Percentiles rank a stretch among this genome's conserved stretches.
Evolutionary conservation across 2,329 filamentous ascomycete genomes (phyloP).

Genomic region (Fusarium concolor): DNA sequence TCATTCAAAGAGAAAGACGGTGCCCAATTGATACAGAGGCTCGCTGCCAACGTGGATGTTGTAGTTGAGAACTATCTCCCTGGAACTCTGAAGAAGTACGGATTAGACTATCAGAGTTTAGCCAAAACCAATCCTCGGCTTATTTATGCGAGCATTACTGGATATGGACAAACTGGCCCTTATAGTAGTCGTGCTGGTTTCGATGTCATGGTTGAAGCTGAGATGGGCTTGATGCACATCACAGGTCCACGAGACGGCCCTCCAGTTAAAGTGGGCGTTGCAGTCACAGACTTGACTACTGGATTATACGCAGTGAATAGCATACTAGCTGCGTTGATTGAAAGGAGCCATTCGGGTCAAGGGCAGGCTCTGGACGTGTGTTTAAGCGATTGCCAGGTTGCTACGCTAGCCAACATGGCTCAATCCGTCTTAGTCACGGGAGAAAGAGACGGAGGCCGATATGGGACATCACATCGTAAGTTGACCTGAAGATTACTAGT

Average conservation of each 20-base stretch:
- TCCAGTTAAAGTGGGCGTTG: constrained; percentile 95
- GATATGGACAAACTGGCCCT: constrained; percentile 93
- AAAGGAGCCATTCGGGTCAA: constrained; percentile 74
- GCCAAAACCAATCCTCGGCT: constrained; percentile 82
- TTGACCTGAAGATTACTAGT: neutral
- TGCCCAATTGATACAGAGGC: constrained; percentile 83
- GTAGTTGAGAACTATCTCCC: constrained; percentile 97
- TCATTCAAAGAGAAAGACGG: constrained; percentile 90
- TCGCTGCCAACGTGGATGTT: constrained; percentile 86
- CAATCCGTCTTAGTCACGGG: constrained; percentile 90
- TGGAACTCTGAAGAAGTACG: constrained; percentile 88
- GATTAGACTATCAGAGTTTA: constrained; percentile 86
- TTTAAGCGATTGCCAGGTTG: constrained; percentile 94
- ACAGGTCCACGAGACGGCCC: constrained; percentile 87
- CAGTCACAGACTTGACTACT: constrained; percentile 94
- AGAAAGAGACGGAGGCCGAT: constrained; percentile 84
- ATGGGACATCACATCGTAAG: constrained; percentile 93
- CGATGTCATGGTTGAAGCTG: constrained; percentile 99
- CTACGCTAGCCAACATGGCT: constrained; percentile 90
- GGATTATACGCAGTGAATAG: constrained; percentile 93
- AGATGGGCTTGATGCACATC: constrained; percentile 98
- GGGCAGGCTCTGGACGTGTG: constrained; percentile 93
- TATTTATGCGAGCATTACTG: constrained; percentile 95
- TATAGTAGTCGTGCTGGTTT: constrained; percentile 89
- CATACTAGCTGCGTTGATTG: constrained; percentile 89